Evolutionary conservation across 2,329 filamentous ascomycete genomes (phyloP).

Genomic region (Aspergillus sp.): DNA sequence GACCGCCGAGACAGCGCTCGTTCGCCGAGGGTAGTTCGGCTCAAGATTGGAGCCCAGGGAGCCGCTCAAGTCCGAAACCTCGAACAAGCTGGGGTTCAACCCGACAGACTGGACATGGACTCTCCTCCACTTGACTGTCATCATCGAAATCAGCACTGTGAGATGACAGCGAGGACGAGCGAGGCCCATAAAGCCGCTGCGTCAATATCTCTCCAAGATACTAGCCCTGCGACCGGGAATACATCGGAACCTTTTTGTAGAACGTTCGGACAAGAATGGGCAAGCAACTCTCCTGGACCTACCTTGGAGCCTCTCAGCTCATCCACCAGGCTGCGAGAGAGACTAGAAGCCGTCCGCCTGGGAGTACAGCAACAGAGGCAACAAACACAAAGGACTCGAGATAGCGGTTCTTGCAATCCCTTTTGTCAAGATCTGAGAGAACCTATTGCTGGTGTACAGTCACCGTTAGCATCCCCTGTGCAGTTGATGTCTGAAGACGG

Average conservation of each 20-base stretch:
- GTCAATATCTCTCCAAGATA: neutral
- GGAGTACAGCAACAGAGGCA: slow-evolving; percentile 5
- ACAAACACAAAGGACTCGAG: too few species aligned
- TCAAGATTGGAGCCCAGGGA: slow-evolving; percentile 20
- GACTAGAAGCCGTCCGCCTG: slow-evolving; percentile 12
- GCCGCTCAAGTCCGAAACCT: slow-evolving; percentile 18
- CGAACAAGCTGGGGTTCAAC: neutral
- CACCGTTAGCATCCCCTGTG: too few species aligned
- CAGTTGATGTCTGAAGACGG: too few species aligned
- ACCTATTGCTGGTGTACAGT: too few species aligned
- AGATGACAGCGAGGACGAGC: too few species aligned
- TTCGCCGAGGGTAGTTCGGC: slow-evolving; percentile 11
- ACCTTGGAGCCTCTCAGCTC: slow-evolving; percentile 2
- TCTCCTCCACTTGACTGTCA: too few species aligned
- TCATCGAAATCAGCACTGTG: too few species aligned
- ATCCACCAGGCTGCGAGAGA: slow-evolving; percentile 14
- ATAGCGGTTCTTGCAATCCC: too few species aligned
- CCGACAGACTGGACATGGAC: neutral
- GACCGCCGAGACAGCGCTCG: too few species aligned
- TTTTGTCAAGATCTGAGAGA: too few species aligned
- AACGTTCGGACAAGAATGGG: slow-evolving; percentile 15
- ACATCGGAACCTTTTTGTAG: slow-evolving; percentile 8
- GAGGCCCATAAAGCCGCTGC: neutral
- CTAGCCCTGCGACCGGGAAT: neutral
- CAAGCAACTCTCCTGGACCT: slow-evolving; percentile 8